Percentiles rank a stretch among this genome's conserved stretches.
These are phyloP conservation scores for Pyrus communis DNA, from an alignment of 306 rosid species.

Conservation along the genomic window DNA sequence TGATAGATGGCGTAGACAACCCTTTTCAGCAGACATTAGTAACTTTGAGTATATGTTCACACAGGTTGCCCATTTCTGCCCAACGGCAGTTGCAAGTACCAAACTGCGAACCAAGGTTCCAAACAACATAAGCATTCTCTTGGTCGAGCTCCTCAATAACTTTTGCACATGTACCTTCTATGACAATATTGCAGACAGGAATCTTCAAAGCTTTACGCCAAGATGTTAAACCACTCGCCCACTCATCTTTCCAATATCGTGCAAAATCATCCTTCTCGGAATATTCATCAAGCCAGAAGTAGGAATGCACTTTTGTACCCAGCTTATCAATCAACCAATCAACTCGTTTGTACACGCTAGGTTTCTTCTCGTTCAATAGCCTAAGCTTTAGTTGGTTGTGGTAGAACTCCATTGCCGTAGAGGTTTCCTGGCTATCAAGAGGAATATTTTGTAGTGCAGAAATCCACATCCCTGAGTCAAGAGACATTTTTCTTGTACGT, in stretches of 20 bases:
- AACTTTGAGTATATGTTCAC: constrained; percentile 78
- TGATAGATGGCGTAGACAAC: constrained; percentile 44
- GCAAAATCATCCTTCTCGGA: constrained; percentile 72
- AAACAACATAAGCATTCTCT: constrained; percentile 46
- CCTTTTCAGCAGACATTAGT: constrained; percentile 32
- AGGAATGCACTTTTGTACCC: constrained; percentile 76
- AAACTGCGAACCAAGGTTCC: constrained; percentile 70
- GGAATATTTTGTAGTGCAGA: constrained; percentile 60
- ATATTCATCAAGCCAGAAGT: constrained; percentile 93
- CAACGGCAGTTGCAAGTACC: constrained; percentile 69
- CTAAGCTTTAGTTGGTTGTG: constrained; percentile 77
- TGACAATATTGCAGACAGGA: constrained; percentile 48
- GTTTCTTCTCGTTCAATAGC: constrained; percentile 62
- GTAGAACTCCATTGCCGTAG: constrained; percentile 74
- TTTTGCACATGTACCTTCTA: constrained; percentile 56
- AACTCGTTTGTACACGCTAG: constrained; percentile 53
- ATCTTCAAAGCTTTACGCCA: constrained; percentile 77
- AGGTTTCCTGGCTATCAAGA: constrained; percentile 76
- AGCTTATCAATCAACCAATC: constrained; percentile 88
- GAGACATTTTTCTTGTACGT: constrained; percentile 5
- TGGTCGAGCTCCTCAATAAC: constrained; percentile 46
- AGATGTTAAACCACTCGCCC: constrained; percentile 70
- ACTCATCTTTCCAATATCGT: constrained; percentile 79
- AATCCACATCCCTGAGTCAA: constrained; percentile 60
- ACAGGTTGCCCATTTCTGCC: constrained; percentile 75